These are phyloP conservation scores for Paramarasmius palmivorus DNA, from an alignment of 1,284 basidiomycete genomes.

Conservation along the genomic window DNA sequence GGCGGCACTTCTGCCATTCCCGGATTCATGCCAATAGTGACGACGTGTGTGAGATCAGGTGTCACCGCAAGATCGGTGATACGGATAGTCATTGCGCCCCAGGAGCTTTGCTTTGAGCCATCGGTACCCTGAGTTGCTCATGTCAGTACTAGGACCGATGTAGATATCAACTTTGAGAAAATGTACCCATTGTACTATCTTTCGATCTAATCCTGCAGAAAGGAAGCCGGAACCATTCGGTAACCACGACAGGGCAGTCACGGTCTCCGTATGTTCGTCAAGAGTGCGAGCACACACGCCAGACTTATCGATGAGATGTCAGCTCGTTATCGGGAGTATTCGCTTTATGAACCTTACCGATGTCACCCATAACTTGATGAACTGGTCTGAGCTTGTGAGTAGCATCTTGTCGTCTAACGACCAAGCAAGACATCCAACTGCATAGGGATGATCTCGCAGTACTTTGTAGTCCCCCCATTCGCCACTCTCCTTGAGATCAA, in stretches of 20 bases:
- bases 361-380: conserved; percentile 86
- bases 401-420: conserved; percentile 84
- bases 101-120: conserved; percentile 71
- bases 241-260: conserved; percentile 87
- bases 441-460: conserved; percentile 73
- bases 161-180: conserved; percentile 7
- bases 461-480: conserved; percentile 63
- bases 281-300: conserved; percentile 67
- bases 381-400: conserved; percentile 78
- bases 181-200: conserved; percentile 84
- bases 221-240: conserved; percentile 89
- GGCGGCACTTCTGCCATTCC: conserved; percentile 29
- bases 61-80: conserved; percentile 87
- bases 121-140: conserved; percentile 58
- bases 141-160: conserved; percentile 17
- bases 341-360: conserved; percentile 51
- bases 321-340: not conserved
- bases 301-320: conserved; percentile 44
- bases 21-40: conserved; percentile 78
- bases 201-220: conserved; percentile 87
- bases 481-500: conserved; percentile 46
- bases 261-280: conserved; percentile 78
- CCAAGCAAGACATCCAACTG: conserved; percentile 86
- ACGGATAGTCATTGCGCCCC: conserved; percentile 79
- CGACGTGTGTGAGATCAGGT: conserved; percentile 80